A percentile compares a stretch with the other conserved stretches of the same genome.
Conservation (phyloP, 192 early-diverging fungal genomes). For the Lunasporangiospora selenospora region DNA sequence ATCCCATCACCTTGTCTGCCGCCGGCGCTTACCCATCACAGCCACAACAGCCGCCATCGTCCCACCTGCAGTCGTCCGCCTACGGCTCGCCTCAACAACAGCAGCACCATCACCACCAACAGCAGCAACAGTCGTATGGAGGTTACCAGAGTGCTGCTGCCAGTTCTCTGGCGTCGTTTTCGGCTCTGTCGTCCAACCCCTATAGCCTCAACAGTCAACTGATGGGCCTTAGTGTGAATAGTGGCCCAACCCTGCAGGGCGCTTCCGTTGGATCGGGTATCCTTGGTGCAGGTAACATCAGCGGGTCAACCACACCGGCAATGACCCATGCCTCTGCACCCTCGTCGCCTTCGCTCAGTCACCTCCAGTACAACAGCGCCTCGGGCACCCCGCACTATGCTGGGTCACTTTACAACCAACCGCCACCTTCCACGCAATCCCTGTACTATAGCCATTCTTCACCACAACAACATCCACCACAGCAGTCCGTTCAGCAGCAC, state of each 20-base stretch:
- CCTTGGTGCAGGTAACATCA: constrained; percentile 22
- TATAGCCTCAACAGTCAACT: constrained; percentile 39
- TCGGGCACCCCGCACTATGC: constrained; percentile 25
- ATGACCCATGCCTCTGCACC: constrained; percentile 34
- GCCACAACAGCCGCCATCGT: constrained; percentile 13
- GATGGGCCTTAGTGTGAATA: constrained; percentile 36
- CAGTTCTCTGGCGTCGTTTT: constrained; percentile 20
- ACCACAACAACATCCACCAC: constrained; percentile 11
- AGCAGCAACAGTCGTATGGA: constrained; percentile 15
- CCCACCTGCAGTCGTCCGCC: too few species aligned
- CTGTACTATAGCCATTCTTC: too few species aligned
- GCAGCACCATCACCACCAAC: constrained; percentile 12
- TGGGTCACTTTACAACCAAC: constrained; percentile 25
- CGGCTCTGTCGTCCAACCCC: constrained; percentile 23
- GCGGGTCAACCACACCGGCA: constrained; percentile 38
- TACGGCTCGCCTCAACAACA: constrained; percentile 6
- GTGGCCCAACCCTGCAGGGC: constrained; percentile 9
- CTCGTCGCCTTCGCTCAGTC: constrained; percentile 25
- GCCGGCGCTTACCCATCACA: too few species aligned
- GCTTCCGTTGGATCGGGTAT: constrained; percentile 1
- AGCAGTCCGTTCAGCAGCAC: constrained; percentile 15
- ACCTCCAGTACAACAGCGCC: constrained; percentile 25
- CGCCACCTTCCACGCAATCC: constrained; percentile 9
- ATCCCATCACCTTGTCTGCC: too few species aligned
- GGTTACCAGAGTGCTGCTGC: constrained; percentile 14